Percentiles rank a stretch among this genome's conserved stretches.
Conservation (phyloP, 169 alveolate species). For the Plasmodium reichenowi region DNA sequence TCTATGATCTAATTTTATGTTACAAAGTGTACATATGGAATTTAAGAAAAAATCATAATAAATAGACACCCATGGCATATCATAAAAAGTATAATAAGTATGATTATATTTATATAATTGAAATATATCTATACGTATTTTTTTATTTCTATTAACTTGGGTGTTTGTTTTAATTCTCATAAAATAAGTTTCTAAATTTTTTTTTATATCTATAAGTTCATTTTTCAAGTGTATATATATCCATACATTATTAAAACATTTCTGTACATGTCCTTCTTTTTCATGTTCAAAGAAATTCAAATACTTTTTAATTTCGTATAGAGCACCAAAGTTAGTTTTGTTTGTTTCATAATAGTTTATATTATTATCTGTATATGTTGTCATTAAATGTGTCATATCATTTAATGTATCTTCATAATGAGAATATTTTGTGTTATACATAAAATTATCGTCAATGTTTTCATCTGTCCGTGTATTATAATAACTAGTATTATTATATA, state of each 20-base stretch:
- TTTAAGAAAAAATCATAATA: conserved; percentile 54
- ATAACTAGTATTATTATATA: too few relatives aligned
- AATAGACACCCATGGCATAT: conserved; percentile 52
- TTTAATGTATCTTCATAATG: too few relatives aligned
- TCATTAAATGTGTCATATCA: background rate
- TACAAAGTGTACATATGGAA: conserved; percentile 47
- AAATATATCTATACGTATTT: conserved; percentile 34
- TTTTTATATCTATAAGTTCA: conserved; percentile 30
- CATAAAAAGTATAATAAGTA: conserved; percentile 22
- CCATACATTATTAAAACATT: conserved; percentile 24
- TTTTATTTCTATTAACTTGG: conserved; percentile 17
- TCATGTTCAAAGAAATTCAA: conserved; percentile 4
- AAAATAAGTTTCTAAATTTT: conserved; percentile 15
- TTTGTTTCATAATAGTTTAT: background rate
- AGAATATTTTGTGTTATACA: too few relatives aligned
- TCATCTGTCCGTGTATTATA: too few relatives aligned
- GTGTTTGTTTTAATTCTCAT: conserved; percentile 34
- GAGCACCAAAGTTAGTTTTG: background rate
- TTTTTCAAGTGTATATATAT: conserved; percentile 38
- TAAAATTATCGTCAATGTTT: too few relatives aligned
- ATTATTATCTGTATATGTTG: background rate
- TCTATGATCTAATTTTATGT: conserved; percentile 6
- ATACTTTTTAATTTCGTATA: conserved; percentile 1
- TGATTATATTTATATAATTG: conserved; percentile 22
- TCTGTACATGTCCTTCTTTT: background rate